Base-by-base conservation (phyloP, 768 basidiomycete genomes). In the Kwoniella botswanensis region DNA sequence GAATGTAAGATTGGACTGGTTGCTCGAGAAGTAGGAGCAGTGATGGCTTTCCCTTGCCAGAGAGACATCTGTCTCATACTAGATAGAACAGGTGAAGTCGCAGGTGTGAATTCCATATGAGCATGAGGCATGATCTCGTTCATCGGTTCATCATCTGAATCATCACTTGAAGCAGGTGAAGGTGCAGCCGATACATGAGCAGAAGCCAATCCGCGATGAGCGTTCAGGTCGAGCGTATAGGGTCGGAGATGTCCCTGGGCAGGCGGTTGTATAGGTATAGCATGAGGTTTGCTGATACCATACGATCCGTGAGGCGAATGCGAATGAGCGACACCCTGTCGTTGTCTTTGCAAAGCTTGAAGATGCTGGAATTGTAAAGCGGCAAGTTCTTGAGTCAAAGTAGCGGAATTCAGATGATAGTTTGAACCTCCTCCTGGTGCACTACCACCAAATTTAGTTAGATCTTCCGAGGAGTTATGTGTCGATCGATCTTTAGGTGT, bases 71-170 rank as follows among this genome's bases (percentile, higher is more conserved):
- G 78, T 65, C 81, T 72, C 76, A 85, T 76, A 12, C 84, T 78
- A 4, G 81, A 79, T 6, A 85, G 69, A 7, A 84, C 84, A n/a
- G 85, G 85, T 44, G 78, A 81, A 0, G 83, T 82, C 35, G 80
- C 74, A 22, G 79, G 79, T 7, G 79, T 76, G 50, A 82, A 74
- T 24, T 80, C 80, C 63, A 77, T 74, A 7, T 71, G 71, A 66
- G 61, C 52, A 68, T 69, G 54, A 58, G 78, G 67, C 21, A 78
- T 70, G 58, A 71, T 58, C 54, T 65, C 65, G 59, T 71, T 71
- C 70, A 71, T 71, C 44, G 56, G 70, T 35, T 84, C 80, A 18
- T 83, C 81, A 64, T 82, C 82, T 21, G 80, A 78, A 10, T 82
- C 82, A 53, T 83, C 82, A 52, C 74, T 76, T 24, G 79, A 80